A percentile compares a stretch with the other conserved stretches of the same genome.
Evolutionary conservation across 768 basidiomycete species (phyloP).

Genomic region (Mycena maculata): DNA sequence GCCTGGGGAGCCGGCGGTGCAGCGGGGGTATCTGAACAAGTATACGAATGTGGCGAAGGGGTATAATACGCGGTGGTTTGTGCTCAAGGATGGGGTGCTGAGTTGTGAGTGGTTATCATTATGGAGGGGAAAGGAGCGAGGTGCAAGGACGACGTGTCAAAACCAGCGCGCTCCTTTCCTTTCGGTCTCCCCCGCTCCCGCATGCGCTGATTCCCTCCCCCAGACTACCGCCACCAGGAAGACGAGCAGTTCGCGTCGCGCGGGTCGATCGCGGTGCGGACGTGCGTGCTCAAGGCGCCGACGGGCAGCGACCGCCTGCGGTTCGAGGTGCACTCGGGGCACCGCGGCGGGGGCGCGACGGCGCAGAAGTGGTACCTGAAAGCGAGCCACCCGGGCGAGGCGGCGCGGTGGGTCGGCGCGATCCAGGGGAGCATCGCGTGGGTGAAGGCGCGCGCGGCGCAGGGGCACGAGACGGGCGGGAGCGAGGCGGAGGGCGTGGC

Average conservation of each 20-base stretch:
- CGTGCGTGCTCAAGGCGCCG: conserved; percentile 70
- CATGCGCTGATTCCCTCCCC: neutral
- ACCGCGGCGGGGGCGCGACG: conserved; percentile 58
- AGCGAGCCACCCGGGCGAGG: conserved; percentile 90
- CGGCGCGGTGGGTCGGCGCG: conserved; percentile 76
- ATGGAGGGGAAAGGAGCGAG: no score
- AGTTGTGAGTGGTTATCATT: conserved; percentile 68
- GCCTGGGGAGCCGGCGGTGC: conserved; percentile 63
- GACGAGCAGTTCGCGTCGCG: conserved; percentile 89
- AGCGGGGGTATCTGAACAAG: conserved; percentile 89
- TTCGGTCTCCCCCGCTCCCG: neutral
- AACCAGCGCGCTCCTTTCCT: neutral
- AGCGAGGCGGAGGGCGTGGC: conserved; percentile 16
- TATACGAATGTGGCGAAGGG: conserved; percentile 94
- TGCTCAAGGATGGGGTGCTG: conserved; percentile 85
- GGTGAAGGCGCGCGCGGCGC: conserved; percentile 88
- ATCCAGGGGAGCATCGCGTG: conserved; percentile 81
- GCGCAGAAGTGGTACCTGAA: conserved; percentile 84
- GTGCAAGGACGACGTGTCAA: no score
- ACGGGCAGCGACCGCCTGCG: conserved; percentile 69
- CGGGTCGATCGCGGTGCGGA: conserved; percentile 90
- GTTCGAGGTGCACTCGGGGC: conserved; percentile 83
- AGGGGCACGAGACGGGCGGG: conserved; percentile 32
- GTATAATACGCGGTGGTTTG: conserved; percentile 92
- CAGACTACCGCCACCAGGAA: conserved; percentile 88